Evolutionary conservation across 352 stramenopile species (phyloP), one percentile per base, ranked within the genome.

Genomic region (Globisporangium spiculum): DNA sequence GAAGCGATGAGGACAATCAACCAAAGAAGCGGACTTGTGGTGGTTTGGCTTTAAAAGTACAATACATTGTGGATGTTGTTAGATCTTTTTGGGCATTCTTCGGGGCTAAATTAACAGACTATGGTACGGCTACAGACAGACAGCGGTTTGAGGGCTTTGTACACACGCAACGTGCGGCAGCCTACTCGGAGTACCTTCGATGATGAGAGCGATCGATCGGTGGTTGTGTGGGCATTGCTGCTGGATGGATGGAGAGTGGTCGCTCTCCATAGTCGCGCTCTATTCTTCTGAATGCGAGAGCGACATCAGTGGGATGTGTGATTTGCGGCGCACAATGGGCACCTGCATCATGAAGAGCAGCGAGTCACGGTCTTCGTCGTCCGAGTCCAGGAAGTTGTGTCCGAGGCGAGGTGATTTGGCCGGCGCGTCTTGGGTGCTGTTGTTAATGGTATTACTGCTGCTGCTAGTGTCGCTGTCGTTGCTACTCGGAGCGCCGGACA

Each of bases 261-360:
- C 41, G 41, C 41, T 8, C 41, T 48, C 41, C 41, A 48, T 48
- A 48, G 41, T n/a, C 41, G 41, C 8, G n/a, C 27, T 74, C n/a
- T 67, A 72, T 48, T 85, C 81, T 78, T 69, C 65, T 2, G 44
- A 30, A 41, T 71, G 66, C 58, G 66, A 66, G 53, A 72, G 27
- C 32, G 67, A 67, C 67, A 93, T 93, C 38, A 93, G 72, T 44
- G 85, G 85, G 32, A 88, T 59, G 30, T 83, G 68, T 26, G 83
- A 86, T n/a, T 80, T 65, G 50, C 83, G 81, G 27, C 69, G 76
- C 44, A 76, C 68, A 36, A 83, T 65, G 2, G 85, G 85, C 60
- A 93, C 80, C 20, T 83, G 81, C 59, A 93, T 65, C 68, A 93
- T 89, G 58, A 84, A 74, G 50, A 93, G 73, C 69, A 93, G 68